These are phyloP conservation scores for Talaromyces ruber DNA, from an alignment of 495 filamentous ascomycete species.

Conservation along the genomic window DNA sequence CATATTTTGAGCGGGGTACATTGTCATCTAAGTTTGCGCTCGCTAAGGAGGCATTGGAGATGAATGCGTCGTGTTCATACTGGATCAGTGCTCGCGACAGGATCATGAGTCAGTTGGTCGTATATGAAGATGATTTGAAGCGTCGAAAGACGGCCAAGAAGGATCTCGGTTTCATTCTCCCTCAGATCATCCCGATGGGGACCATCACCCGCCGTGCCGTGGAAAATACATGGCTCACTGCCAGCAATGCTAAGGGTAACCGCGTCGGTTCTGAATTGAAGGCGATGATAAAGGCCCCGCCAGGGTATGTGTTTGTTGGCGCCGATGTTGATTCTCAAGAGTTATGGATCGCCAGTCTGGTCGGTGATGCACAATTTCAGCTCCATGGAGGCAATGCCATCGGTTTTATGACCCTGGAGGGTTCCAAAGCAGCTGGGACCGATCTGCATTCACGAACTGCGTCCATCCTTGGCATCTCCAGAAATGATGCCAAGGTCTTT, in stretches of 20 bases:
- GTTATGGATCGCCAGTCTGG: slow-evolving; percentile 93
- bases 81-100: slow-evolving; percentile 94
- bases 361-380: slow-evolving; percentile 89
- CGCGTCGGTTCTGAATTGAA: slow-evolving; percentile 96
- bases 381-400: slow-evolving; percentile 94
- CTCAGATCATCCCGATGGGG: slow-evolving; percentile 98
- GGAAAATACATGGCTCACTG: slow-evolving; percentile 97
- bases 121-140: slow-evolving; percentile 53
- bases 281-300: slow-evolving; percentile 88
- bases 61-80: slow-evolving; percentile 98
- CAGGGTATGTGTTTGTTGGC: slow-evolving; percentile 87
- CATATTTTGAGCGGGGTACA: slow-evolving; percentile 84
- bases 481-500: slow-evolving; percentile 95
- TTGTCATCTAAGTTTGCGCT: slow-evolving; percentile 80
- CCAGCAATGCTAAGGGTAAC: slow-evolving; percentile 91
- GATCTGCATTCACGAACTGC: slow-evolving; percentile 95
- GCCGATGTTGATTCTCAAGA: slow-evolving; percentile 99
- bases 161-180: slow-evolving; percentile 79
- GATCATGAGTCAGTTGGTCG: slow-evolving; percentile 87
- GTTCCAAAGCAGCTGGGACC: slow-evolving; percentile 86
- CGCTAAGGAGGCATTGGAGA: slow-evolving; percentile 88
- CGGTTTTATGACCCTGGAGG: slow-evolving; percentile 98
- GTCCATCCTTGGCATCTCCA: slow-evolving; percentile 79
- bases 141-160: slow-evolving; percentile 12
- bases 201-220: slow-evolving; percentile 95